Conservation (phyloP, 306 rosid species). For the Gleditsia sinensis region DNA sequence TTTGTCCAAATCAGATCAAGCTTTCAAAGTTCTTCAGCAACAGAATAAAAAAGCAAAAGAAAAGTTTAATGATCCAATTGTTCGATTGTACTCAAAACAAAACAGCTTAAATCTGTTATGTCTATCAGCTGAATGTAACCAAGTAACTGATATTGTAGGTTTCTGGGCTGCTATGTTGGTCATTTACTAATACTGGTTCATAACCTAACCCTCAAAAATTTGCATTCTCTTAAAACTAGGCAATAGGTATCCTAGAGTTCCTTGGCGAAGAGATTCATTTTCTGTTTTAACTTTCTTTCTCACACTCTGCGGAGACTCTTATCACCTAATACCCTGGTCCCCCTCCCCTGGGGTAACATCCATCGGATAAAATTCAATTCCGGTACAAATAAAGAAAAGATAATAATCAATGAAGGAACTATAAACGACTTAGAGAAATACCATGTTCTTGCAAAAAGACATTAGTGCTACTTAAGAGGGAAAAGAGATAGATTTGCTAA, state of each 20-base stretch:
- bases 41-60: slow-evolving; percentile 15
- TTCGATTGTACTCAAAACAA: background rate
- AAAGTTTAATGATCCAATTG: background rate
- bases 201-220: slow-evolving; percentile 23
- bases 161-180: background rate
- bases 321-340: slow-evolving; percentile 1
- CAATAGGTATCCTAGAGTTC: background rate
- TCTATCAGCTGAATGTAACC: slow-evolving; percentile 18
- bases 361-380: slow-evolving; percentile 18
- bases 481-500: background rate
- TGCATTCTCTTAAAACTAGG: slow-evolving; percentile 12
- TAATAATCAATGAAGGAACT: background rate
- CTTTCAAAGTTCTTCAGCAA: slow-evolving; percentile 9
- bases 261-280: background rate
- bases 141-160: background rate
- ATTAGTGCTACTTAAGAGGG: background rate
- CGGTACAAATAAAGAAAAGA: background rate
- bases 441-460: background rate
- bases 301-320: slow-evolving; percentile 14
- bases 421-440: slow-evolving; percentile 16
- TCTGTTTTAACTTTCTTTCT: background rate
- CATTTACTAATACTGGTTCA: slow-evolving; percentile 23
- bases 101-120: slow-evolving; percentile 27
- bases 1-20: slow-evolving; percentile 19
- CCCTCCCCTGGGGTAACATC: background rate